Conservation (phyloP, 2,329 filamentous ascomycete genomes). For the Kalaharituber pfeilii region DNA sequence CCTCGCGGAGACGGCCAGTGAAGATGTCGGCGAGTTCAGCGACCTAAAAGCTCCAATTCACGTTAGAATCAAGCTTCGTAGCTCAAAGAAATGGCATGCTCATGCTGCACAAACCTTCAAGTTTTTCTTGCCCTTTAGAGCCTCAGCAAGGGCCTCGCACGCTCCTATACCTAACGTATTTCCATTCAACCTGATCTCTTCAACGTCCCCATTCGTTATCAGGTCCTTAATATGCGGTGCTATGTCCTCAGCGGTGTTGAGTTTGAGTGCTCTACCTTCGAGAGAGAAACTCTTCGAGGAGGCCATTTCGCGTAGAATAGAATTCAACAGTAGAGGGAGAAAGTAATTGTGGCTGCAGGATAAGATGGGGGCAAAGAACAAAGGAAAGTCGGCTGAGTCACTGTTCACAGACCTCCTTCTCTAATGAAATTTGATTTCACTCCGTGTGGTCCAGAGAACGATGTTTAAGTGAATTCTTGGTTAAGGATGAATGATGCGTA, state of each 20-base stretch:
- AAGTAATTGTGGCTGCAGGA: too few relatives aligned
- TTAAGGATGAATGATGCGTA: too few relatives aligned
- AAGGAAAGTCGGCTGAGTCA: too few relatives aligned
- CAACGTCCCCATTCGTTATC: slow-evolving; percentile 51
- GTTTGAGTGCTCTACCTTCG: slow-evolving; percentile 80
- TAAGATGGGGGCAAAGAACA: too few relatives aligned
- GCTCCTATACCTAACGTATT: slow-evolving; percentile 88
- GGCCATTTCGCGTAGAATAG: too few relatives aligned
- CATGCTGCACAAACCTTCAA: slow-evolving; percentile 48
- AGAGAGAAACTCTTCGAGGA: slow-evolving; percentile 50
- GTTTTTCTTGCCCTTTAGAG: slow-evolving; percentile 67
- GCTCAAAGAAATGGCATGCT: too few relatives aligned
- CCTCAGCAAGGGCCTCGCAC: slow-evolving; percentile 65
- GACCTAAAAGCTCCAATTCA: slow-evolving; percentile 35
- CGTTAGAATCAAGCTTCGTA: too few relatives aligned
- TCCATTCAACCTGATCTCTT: slow-evolving; percentile 71
- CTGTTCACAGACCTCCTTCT: too few relatives aligned
- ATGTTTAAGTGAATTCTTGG: too few relatives aligned
- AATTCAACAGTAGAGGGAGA: too few relatives aligned
- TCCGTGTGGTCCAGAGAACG: too few relatives aligned
- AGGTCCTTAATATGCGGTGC: slow-evolving; percentile 67
- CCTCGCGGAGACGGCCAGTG: slow-evolving; percentile 77
- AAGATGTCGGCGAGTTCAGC: slow-evolving; percentile 96
- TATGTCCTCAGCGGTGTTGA: slow-evolving; percentile 73
- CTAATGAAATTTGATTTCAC: too few relatives aligned